Conservation (phyloP, 1,139 yeast species). For the Diutina pseudorugosa region DNA sequence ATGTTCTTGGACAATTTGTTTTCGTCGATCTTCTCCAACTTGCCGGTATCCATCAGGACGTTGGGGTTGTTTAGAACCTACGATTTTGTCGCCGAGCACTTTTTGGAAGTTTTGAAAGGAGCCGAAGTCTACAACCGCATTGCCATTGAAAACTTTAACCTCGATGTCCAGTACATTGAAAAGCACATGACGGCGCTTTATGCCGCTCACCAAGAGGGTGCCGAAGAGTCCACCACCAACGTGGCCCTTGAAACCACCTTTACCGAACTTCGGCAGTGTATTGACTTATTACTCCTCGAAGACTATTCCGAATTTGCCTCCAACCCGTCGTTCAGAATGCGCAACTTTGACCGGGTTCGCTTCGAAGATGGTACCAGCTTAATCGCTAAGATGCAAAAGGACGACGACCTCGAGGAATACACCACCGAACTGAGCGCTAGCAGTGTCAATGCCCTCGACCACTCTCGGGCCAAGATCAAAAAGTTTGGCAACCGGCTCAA, state of each 20-base stretch:
- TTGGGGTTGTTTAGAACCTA: constrained; percentile 75
- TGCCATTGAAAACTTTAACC: constrained; percentile 46
- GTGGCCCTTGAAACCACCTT: constrained; percentile 41
- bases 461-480: background rate
- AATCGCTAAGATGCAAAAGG: constrained; percentile 31
- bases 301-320: constrained; percentile 40
- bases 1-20: constrained; percentile 77
- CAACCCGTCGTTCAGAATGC: constrained; percentile 34
- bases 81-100: constrained; percentile 69
- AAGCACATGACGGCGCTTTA: background rate
- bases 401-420: constrained; percentile 10
- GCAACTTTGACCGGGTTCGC: constrained; percentile 48
- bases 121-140: constrained; percentile 24
- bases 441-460: background rate
- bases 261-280: constrained; percentile 48
- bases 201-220: constrained; percentile 14
- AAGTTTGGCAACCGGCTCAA: background rate
- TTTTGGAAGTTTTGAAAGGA: constrained; percentile 33
- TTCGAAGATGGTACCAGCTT: constrained; percentile 45
- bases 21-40: constrained; percentile 71
- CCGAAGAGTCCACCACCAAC: constrained; percentile 15
- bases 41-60: constrained; percentile 70
- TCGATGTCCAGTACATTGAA: constrained; percentile 52
- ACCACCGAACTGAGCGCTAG: constrained; percentile 4
- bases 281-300: constrained; percentile 41